These are phyloP conservation scores for Bipolaris bicolor DNA, from an alignment of 2,329 filamentous ascomycete species.

Conservation along the genomic window DNA sequence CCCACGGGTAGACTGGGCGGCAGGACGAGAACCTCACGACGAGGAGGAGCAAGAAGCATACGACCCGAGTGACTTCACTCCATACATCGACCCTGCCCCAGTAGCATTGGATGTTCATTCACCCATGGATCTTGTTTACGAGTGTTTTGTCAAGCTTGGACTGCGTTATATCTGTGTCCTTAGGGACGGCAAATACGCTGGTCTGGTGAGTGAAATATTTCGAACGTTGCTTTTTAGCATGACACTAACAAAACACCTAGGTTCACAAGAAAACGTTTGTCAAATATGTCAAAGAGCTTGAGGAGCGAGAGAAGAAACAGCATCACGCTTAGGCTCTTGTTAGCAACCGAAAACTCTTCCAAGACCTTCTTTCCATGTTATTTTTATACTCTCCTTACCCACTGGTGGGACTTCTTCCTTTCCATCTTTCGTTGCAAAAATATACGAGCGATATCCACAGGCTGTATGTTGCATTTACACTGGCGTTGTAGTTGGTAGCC, in stretches of 20 bases:
- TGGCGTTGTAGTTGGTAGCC: conserved; percentile 3
- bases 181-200: conserved; percentile 81
- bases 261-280: conserved; percentile 97
- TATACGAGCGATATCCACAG: not conserved
- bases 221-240: not conserved
- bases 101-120: conserved; percentile 86
- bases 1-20: conserved; percentile 58
- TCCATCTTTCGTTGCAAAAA: not conserved
- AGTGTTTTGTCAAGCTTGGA: conserved; percentile 94
- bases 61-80: conserved; percentile 80
- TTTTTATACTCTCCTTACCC: conserved; percentile 5
- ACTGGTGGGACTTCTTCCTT: not conserved
- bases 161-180: conserved; percentile 91
- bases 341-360: not conserved
- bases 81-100: conserved; percentile 89
- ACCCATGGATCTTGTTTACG: conserved; percentile 93
- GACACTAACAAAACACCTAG: conserved; percentile 48
- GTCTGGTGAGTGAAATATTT: conserved; percentile 68
- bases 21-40: conserved; percentile 58
- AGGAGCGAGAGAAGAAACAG: conserved; percentile 56
- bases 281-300: conserved; percentile 86
- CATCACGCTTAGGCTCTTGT: conserved; percentile 2
- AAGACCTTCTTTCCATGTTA: not conserved
- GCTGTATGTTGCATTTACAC: conserved; percentile 10
- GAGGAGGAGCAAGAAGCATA: conserved; percentile 58